Percentiles rank a stretch among this genome's conserved stretches.
These are phyloP conservation scores for Phytophthora vignae DNA, from an alignment of 352 stramenopile species.

Conservation along the genomic window DNA sequence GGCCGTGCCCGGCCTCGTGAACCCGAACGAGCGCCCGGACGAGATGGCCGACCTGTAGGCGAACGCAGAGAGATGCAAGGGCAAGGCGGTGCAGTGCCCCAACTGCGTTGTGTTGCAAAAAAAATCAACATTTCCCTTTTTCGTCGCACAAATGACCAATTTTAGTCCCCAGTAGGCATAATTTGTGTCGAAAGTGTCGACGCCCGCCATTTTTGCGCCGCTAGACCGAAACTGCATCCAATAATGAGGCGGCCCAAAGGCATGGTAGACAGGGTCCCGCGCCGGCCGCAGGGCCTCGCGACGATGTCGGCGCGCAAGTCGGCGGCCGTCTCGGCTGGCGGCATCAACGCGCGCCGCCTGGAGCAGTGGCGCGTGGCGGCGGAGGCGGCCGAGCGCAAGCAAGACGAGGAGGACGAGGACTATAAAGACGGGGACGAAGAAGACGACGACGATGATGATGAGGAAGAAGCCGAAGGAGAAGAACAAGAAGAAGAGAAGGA, in stretches of 20 bases:
- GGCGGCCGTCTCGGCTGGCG: conserved; percentile 16
- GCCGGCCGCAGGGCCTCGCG: background rate
- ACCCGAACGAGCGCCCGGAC: conserved; percentile 91
- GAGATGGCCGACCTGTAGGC: conserved; percentile 91
- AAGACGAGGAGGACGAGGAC: background rate
- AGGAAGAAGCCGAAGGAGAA: conserved; percentile 4
- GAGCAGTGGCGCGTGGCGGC: background rate
- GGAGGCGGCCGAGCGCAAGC: background rate
- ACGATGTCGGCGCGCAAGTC: conserved; percentile 41
- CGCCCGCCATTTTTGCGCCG: background rate
- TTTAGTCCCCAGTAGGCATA: background rate
- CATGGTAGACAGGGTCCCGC: conserved; percentile 9
- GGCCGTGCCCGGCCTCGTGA: conserved; percentile 92
- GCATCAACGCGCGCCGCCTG: conserved; percentile 1
- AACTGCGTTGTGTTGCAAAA: conserved; percentile 14
- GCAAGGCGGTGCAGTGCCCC: no score
- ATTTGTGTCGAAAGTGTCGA: background rate
- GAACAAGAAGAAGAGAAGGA: conserved; percentile 8
- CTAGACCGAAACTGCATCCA: background rate
- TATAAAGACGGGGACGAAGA: background rate
- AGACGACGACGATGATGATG: no score
- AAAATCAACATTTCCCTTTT: conserved; percentile 25
- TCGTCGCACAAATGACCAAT: background rate
- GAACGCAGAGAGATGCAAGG: no score
- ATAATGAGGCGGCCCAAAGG: background rate